Evolutionary conservation across 169 alveolate genomes (phyloP), one percentile per base, ranked within the genome.

Genomic region (Plasmodium gaboni): DNA sequence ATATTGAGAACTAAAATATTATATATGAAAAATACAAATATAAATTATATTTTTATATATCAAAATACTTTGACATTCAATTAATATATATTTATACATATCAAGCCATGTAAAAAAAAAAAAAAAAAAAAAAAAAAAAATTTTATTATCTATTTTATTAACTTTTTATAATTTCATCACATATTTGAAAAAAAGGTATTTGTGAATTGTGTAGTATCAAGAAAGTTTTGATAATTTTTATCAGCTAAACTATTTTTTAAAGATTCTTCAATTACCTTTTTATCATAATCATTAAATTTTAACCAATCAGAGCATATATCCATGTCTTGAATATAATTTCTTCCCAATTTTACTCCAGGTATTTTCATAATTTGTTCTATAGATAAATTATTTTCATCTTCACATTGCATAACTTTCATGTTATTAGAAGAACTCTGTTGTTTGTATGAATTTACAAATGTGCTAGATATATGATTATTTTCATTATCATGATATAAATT

Each of bases 281-380:
- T 53, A 48, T 83, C 91, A 68, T 83, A 83, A 46, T 83, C 83
- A 60, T 83, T 83, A 68, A 68, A 67, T 19, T 53, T 69, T 0
- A 69, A 72, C 91, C 91, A 83, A 60, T 83, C 91, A 12, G 91
- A 68, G 22, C 91, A 83, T 57, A 83, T 69, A 15, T 83, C 72
- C 22, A 83, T 48, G 46, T 57, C 91, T 68, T 83, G 91, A 19
- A 83, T 53, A 72, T 83, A 83, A 28, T 83, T 83, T 28, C 67
- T 83, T 6, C 91, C 91, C 55, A 83, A 57, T 38, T 83, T 55
- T 13, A 83, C 83, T 10, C 91, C 91, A 53, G 91, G 91, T 42
- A 83, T 83, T 53, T 83, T 83, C 91, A 83, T 65, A 53, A 83
- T 38, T 12, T 83, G 73, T 15, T 83, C 91, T 1, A 83, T 53